Percentiles rank a stretch among this genome's conserved stretches.
Evolutionary conservation across 2,329 filamentous ascomycete genomes (phyloP).

Genomic region (Gremmenia infestans): DNA sequence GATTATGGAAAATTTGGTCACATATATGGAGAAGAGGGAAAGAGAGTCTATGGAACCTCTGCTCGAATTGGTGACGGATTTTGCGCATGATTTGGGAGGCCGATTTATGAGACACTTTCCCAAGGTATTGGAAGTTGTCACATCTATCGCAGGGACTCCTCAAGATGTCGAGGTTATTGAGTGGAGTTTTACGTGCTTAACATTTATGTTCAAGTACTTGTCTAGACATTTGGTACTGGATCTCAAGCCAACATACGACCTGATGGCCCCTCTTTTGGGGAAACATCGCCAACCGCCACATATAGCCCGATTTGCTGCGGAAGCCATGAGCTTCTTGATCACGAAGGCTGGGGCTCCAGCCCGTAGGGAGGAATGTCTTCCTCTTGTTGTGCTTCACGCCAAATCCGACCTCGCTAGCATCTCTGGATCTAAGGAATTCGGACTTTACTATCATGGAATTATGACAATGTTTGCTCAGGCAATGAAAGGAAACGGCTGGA

Average conservation of each 20-base stretch:
- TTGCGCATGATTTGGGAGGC: constrained; percentile 87
- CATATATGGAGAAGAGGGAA: constrained; percentile 74
- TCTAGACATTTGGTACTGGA: constrained; percentile 83
- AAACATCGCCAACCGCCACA: constrained; percentile 78
- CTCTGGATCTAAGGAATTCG: constrained; percentile 51
- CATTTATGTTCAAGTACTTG: constrained; percentile 96
- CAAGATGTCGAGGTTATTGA: constrained; percentile 87
- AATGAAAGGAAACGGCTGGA: constrained; percentile 56
- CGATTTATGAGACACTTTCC: constrained; percentile 87
- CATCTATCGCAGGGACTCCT: constrained; percentile 71
- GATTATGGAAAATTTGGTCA: constrained; percentile 72
- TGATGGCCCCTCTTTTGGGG: constrained; percentile 80
- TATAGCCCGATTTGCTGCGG: constrained; percentile 86
- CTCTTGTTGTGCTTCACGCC: constrained; percentile 65
- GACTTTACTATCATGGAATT: constrained; percentile 76
- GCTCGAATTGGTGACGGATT: constrained; percentile 80
- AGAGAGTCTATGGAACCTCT: constrained; percentile 79
- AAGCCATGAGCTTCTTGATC: constrained; percentile 89
- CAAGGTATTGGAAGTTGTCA: constrained; percentile 67
- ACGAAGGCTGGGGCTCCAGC: constrained; percentile 80
- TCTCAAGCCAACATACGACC: constrained; percentile 74
- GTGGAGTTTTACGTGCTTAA: constrained; percentile 91
- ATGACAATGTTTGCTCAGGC: constrained; percentile 92
- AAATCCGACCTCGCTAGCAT: constrained; percentile 60
- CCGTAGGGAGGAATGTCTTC: constrained; percentile 68